Evolutionary conservation across 108 stramenopile species (phyloP).

Genomic region (Skeletonema marinoi): DNA sequence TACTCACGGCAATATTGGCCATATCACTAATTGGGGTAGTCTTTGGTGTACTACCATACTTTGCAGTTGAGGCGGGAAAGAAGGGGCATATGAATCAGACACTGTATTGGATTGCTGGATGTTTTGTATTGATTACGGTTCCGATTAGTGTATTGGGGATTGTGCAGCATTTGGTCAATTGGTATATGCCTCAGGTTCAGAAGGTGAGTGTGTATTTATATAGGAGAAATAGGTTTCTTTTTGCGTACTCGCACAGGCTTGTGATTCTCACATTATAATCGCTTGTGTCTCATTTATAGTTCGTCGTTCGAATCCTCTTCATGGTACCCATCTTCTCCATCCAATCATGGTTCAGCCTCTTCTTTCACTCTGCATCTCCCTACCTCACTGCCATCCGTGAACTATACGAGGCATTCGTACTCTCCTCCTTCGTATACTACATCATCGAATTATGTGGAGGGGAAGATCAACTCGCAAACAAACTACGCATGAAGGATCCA

Average conservation of each 20-base stretch:
- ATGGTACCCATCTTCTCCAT: constrained; percentile 82
- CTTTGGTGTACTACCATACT: constrained; percentile 24
- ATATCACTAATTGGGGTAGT: constrained; percentile 20
- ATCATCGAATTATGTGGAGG: constrained; percentile 55
- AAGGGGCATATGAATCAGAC: constrained; percentile 21
- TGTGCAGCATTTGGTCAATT: constrained; percentile 48
- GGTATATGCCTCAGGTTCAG: constrained; percentile 60
- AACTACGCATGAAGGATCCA: constrained; percentile 34
- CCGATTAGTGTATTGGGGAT: constrained; percentile 42
- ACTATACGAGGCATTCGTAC: constrained; percentile 58
- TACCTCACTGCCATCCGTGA: constrained; percentile 39
- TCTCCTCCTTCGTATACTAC: constrained; percentile 57
- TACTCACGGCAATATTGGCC: constrained; percentile 30
- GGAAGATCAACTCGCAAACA: constrained; percentile 36
- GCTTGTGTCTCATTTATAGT: constrained; percentile 32
- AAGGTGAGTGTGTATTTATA: constrained; percentile 30
- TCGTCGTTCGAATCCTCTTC: constrained; percentile 76
- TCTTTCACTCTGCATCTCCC: constrained; percentile 27
- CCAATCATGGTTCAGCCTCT: constrained; percentile 37
- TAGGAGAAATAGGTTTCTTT: not conserved
- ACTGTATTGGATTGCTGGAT: constrained; percentile 38
- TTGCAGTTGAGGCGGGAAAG: constrained; percentile 31
- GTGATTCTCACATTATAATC: not conserved
- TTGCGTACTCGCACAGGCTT: not conserved
- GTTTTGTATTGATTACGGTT: constrained; percentile 38